Percentiles rank a stretch among this genome's conserved stretches.
phyloP scores from a whole-genome alignment of 2,329 filamentous ascomycete species.

The Cladosporium halotolerans region DNA sequence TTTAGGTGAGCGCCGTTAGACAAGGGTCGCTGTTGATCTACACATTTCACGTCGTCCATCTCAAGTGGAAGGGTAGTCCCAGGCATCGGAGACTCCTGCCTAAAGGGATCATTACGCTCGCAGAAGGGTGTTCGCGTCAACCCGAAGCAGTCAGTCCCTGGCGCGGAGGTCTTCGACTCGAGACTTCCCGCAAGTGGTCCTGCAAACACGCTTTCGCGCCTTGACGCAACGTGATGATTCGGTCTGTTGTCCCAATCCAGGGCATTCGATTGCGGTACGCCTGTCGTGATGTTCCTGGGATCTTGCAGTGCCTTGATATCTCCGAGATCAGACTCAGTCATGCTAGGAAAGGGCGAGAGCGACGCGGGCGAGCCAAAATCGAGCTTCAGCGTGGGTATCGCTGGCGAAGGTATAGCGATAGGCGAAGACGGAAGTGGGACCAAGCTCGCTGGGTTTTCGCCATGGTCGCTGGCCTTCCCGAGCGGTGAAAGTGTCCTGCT shows the following conservation, averaged over 20 bases:
- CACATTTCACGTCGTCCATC: slow-evolving; percentile 14
- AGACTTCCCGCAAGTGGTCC: too few relatives aligned
- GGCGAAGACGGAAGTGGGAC: slow-evolving; percentile 16
- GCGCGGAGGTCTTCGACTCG: too few relatives aligned
- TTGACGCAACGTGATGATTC: too few relatives aligned
- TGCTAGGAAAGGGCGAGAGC: slow-evolving; percentile 12
- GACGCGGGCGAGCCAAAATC: slow-evolving; percentile 19
- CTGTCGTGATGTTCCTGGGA: slow-evolving; percentile 1
- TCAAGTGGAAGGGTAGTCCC: slow-evolving; percentile 16
- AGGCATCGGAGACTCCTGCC: slow-evolving; percentile 18
- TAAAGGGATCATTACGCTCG: slow-evolving; percentile 6
- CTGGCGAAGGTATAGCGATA: slow-evolving; percentile 17
- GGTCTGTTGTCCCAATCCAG: background rate
- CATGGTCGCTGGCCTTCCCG: background rate
- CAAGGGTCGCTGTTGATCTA: background rate
- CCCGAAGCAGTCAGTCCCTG: too few relatives aligned
- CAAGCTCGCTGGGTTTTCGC: background rate
- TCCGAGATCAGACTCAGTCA: background rate
- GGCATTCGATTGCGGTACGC: background rate
- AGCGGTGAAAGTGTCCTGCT: background rate
- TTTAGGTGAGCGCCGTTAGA: too few relatives aligned
- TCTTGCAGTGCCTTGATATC: slow-evolving; percentile 4
- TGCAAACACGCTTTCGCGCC: too few relatives aligned
- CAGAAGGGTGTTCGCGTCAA: background rate
- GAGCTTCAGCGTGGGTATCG: slow-evolving; percentile 18